Conservation (phyloP, 305 asterid genomes). For the Fraxinus nigra region DNA sequence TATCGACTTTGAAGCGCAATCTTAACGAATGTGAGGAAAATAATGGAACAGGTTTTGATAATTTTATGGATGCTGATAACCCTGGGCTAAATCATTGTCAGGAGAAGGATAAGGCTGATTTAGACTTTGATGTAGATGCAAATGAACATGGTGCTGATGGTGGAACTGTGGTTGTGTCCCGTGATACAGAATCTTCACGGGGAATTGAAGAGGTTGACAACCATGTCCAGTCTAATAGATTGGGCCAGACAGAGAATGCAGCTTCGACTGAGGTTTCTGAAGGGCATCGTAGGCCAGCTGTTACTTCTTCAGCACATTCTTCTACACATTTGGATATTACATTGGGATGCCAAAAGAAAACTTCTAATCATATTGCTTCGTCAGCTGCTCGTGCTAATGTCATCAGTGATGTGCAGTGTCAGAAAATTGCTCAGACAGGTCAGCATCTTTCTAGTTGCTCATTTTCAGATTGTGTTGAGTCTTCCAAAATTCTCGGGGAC, state of each 20-base stretch:
- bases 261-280: conserved; percentile 31
- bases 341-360: conserved; percentile 32
- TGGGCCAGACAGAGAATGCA: conserved; percentile 28
- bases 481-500: conserved; percentile 52
- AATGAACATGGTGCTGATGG: conserved; percentile 25
- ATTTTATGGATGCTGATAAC: conserved; percentile 35
- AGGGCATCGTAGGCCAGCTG: conserved; percentile 26
- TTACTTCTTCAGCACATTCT: conserved; percentile 31
- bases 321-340: conserved; percentile 24
- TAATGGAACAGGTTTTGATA: conserved; percentile 32
- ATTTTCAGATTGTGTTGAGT: conserved; percentile 36
- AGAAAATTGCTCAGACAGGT: conserved; percentile 29
- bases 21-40: conserved; percentile 33
- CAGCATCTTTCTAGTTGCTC: conserved; percentile 35
- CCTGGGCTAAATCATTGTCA: conserved; percentile 25
- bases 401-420: conserved; percentile 30
- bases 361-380: conserved; percentile 9
- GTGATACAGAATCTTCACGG: conserved; percentile 29
- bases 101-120: conserved; percentile 36
- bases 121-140: conserved; percentile 33
- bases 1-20: conserved; percentile 36
- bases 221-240: conserved; percentile 22
- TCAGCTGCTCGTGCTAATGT: conserved; percentile 34
- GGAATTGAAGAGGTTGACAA: conserved; percentile 32
- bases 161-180: conserved; percentile 27